phyloP scores from a whole-genome alignment of 2,329 filamentous ascomycete species.

The Blastomyces gilchristii region DNA sequence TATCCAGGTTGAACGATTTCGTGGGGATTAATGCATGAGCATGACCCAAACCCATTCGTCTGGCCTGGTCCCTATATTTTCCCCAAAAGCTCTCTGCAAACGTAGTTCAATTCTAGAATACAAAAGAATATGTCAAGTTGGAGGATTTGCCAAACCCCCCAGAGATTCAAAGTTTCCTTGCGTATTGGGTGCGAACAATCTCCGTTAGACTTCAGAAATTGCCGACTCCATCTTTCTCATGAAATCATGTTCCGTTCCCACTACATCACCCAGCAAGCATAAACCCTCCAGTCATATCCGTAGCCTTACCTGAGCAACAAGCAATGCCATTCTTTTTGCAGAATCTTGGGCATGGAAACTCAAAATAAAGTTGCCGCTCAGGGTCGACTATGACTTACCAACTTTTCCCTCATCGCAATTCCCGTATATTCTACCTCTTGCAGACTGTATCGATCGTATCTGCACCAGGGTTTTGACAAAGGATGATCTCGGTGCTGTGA shows the following conservation, averaged over 20 bases:
- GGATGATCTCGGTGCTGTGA: not conserved
- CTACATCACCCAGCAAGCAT: not conserved
- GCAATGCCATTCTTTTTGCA: not conserved
- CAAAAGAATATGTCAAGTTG: not conserved
- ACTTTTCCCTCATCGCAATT: not conserved
- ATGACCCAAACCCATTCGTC: not conserved
- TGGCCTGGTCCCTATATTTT: not conserved
- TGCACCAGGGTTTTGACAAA: not conserved
- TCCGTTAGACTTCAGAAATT: not conserved
- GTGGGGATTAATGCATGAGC: not conserved
- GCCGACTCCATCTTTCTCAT: not conserved
- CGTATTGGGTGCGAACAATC: not conserved
- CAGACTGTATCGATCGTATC: not conserved
- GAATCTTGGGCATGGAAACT: not conserved
- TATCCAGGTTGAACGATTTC: not conserved
- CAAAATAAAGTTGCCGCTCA: not conserved
- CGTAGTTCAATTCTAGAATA: conserved; percentile 1
- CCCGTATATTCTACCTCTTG: not conserved
- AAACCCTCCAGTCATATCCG: not conserved
- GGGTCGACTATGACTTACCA: not conserved
- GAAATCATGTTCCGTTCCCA: not conserved
- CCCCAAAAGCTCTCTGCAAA: not conserved
- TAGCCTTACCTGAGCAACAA: not conserved
- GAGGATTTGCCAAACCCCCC: not conserved
- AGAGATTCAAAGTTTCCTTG: not conserved